Conservation (phyloP, 768 basidiomycete genomes). For the Phaeotremella fagi region DNA sequence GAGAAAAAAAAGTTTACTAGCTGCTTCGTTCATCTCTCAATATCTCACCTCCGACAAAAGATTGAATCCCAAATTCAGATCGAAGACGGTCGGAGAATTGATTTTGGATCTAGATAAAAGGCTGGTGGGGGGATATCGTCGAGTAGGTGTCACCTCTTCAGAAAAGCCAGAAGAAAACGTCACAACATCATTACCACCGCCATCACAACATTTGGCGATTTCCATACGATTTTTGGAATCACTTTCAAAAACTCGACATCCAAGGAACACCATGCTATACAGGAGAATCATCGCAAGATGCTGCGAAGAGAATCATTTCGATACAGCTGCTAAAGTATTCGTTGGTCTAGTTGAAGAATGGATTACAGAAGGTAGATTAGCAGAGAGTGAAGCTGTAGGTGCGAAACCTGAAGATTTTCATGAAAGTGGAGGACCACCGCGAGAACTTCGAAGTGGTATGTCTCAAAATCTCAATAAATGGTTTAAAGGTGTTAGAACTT, state of each 20-base stretch:
- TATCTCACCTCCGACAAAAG: neutral
- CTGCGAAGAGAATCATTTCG: constrained; percentile 23
- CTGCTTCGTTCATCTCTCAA: constrained; percentile 7
- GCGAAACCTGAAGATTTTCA: constrained; percentile 33
- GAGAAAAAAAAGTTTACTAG: constrained; percentile 4
- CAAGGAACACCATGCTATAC: constrained; percentile 31
- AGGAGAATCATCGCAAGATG: constrained; percentile 21
- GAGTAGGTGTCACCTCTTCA: neutral
- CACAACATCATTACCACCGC: constrained; percentile 2
- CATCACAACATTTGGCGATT: neutral
- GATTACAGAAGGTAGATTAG: constrained; percentile 46
- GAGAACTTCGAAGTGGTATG: constrained; percentile 1
- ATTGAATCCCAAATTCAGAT: neutral
- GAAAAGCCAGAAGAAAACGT: constrained; percentile 1
- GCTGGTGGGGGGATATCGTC: too few relatives aligned
- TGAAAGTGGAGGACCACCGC: constrained; percentile 37
- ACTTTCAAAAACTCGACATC: constrained; percentile 24
- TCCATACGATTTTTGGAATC: constrained; percentile 9
- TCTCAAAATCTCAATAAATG: constrained; percentile 25
- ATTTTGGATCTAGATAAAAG: neutral
- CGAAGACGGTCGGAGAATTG: constrained; percentile 1
- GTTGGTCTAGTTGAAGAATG: constrained; percentile 49
- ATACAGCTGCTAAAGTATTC: constrained; percentile 43
- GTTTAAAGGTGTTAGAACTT: constrained; percentile 42
- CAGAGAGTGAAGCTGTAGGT: constrained; percentile 18